Conservation (phyloP, 2,329 filamentous ascomycete species). For the Clonostachys sp. region DNA sequence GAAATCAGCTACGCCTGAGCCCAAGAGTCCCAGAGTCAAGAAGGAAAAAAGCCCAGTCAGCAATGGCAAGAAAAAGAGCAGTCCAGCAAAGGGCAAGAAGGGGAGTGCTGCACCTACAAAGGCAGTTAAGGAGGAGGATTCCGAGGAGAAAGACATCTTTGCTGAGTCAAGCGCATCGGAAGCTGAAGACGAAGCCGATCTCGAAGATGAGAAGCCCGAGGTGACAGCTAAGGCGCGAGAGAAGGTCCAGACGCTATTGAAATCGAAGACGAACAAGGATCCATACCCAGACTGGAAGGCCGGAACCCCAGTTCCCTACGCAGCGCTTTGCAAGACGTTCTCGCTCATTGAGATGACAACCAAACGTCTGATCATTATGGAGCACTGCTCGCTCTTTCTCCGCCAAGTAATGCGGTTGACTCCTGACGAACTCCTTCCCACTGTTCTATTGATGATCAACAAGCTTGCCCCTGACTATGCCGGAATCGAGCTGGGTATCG, state of each 20-base stretch:
- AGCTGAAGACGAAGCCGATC: constrained; percentile 42
- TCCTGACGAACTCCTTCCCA: constrained; percentile 80
- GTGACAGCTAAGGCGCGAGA: constrained; percentile 70
- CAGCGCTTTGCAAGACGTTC: constrained; percentile 89
- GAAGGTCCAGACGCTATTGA: constrained; percentile 73
- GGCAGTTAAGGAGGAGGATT: constrained; percentile 8
- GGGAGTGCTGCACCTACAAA: constrained; percentile 1
- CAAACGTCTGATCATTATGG: constrained; percentile 82
- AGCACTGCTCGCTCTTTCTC: constrained; percentile 85
- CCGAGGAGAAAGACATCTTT: constrained; percentile 32
- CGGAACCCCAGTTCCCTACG: constrained; percentile 87
- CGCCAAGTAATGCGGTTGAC: constrained; percentile 92
- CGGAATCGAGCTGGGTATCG: constrained; percentile 95
- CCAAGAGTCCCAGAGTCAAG: neutral
- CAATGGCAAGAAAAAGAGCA: neutral
- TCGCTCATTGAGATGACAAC: constrained; percentile 93
- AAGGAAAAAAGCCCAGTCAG: neutral
- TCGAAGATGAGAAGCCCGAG: constrained; percentile 63
- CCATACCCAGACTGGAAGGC: constrained; percentile 94
- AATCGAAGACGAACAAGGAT: constrained; percentile 59
- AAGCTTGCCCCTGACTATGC: constrained; percentile 96
- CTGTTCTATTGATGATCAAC: constrained; percentile 93
- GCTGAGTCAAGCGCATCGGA: constrained; percentile 30
- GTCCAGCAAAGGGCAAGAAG: constrained; percentile 1
- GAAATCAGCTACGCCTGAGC: constrained; percentile 7